Base-by-base conservation (phyloP, 441 rosid species). In the Erodium texanum region DNA sequence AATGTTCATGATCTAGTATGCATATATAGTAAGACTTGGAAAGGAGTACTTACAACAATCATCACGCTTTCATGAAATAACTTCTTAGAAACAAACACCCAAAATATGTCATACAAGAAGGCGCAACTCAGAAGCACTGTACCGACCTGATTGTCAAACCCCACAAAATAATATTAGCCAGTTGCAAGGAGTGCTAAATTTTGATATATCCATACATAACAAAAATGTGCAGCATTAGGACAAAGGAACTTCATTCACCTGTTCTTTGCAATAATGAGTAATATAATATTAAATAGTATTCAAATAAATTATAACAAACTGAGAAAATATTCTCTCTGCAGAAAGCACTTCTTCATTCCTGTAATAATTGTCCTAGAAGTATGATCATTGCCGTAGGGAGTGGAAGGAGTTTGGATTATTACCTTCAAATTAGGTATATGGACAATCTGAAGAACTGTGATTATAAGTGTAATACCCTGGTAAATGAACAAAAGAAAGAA, bases 351-450 rank as follows among this genome's bases (percentile, higher is more conserved):
- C 58, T 50, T 15, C 18, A 15, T 15, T 50, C 20, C 58, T n/a
- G 58, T 15, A 15, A 50, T 50, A 50, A 50, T 50, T 50, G 58
- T 50, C 58, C 19, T 15, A 18, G 45, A 64, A 7, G 68, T 12
- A n/a, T 64, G 62, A 52, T 32, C 70, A 41, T 45, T 27, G 12
- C 62, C 73, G n/a, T n/a, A 24, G 74, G 36, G 54, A 5, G 22
- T 59, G 62, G 68, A 71, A 67, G 65, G 62, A 65, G 64, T 50
- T 71, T 27, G 61, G 36, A 34, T 62, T 23, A 62, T 71, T 88
- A 94, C 99, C 99, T 94, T 91, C 73, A 94, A 92, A 81, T 94
- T 91, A 73, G 99, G 99, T 38, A 94, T 84, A 50, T 81, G 90
- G 79, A 91, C 97, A 72, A 93, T 89, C 78, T 93, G 99, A 78